Conservation (phyloP, 352 stramenopile species). For the Phytophthora ohioensis region DNA sequence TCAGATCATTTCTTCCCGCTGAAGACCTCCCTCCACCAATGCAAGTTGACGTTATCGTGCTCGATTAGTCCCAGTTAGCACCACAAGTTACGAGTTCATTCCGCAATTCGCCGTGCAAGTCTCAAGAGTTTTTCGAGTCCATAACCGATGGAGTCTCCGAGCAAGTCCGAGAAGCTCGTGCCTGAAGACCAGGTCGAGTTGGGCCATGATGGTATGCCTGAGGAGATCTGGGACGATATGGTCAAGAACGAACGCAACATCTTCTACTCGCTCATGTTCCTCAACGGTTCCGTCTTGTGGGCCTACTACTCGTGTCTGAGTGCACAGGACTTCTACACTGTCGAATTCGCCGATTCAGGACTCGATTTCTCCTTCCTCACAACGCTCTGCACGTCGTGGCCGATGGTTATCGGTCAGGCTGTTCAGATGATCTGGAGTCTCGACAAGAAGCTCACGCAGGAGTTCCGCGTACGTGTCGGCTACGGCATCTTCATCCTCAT, state of each 20-base stretch:
- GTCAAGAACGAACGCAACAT: conserved; percentile 57
- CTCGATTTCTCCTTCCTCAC: conserved; percentile 79
- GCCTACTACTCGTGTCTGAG: conserved; percentile 82
- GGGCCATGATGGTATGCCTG: conserved; percentile 52
- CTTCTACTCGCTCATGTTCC: conserved; percentile 76
- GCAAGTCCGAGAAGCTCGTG: conserved; percentile 57
- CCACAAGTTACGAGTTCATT: conserved; percentile 25
- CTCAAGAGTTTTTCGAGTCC: background rate
- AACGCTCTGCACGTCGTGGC: conserved; percentile 65
- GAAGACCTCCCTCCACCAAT: conserved; percentile 25
- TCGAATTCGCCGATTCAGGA: conserved; percentile 53
- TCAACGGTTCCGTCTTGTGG: conserved; percentile 78
- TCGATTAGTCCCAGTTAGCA: conserved; percentile 8
- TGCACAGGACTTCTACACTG: conserved; percentile 68
- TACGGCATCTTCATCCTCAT: conserved; percentile 68
- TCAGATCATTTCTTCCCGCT: conserved; percentile 29
- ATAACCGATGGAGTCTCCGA: conserved; percentile 32
- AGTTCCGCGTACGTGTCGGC: conserved; percentile 53
- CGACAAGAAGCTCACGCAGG: conserved; percentile 61
- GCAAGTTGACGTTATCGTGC: conserved; percentile 25
- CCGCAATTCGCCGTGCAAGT: conserved; percentile 27
- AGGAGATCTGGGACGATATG: conserved; percentile 72
- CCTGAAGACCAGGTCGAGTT: conserved; percentile 27
- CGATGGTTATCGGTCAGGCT: conserved; percentile 60
- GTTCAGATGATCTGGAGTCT: conserved; percentile 67